Percentiles rank a stretch among this genome's conserved stretches.
These are phyloP conservation scores for Yamadazyma nakazawae DNA, from an alignment of 805 yeast species.

Conservation along the genomic window DNA sequence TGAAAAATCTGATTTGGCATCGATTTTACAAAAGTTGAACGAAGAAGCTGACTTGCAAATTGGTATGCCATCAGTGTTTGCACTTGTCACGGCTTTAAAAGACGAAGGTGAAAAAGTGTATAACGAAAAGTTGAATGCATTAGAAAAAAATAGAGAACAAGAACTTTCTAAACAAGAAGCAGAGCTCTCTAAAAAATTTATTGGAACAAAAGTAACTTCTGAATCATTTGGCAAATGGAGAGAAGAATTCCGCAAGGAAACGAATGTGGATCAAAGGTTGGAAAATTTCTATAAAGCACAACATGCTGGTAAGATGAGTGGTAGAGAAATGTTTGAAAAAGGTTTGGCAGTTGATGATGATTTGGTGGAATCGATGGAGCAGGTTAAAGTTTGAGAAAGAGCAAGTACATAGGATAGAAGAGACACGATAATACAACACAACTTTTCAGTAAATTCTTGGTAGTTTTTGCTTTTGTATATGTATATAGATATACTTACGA, in stretches of 20 bases:
- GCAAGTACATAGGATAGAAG: too few relatives aligned
- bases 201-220: constrained; percentile 83
- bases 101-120: constrained; percentile 76
- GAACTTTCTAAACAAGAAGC: constrained; percentile 62
- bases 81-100: constrained; percentile 71
- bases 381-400: neutral
- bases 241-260: constrained; percentile 61
- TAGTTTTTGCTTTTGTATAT: neutral
- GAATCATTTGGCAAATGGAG: constrained; percentile 80
- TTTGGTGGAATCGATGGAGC: constrained; percentile 1
- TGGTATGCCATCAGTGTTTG: constrained; percentile 90
- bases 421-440: too few relatives aligned
- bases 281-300: constrained; percentile 49
- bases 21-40: constrained; percentile 38
- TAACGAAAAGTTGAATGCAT: constrained; percentile 35
- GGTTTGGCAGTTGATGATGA: constrained; percentile 75
- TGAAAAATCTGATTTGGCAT: constrained; percentile 43
- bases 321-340: constrained; percentile 83
- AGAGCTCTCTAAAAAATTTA: constrained; percentile 85
- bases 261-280: constrained; percentile 63
- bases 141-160: constrained; percentile 45
- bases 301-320: constrained; percentile 78
- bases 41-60: constrained; percentile 72
- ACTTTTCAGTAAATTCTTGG: neutral
- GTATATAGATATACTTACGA: neutral